These are phyloP conservation scores for Tylopilus balloui DNA, from an alignment of 768 basidiomycete genomes.

Conservation along the genomic window DNA sequence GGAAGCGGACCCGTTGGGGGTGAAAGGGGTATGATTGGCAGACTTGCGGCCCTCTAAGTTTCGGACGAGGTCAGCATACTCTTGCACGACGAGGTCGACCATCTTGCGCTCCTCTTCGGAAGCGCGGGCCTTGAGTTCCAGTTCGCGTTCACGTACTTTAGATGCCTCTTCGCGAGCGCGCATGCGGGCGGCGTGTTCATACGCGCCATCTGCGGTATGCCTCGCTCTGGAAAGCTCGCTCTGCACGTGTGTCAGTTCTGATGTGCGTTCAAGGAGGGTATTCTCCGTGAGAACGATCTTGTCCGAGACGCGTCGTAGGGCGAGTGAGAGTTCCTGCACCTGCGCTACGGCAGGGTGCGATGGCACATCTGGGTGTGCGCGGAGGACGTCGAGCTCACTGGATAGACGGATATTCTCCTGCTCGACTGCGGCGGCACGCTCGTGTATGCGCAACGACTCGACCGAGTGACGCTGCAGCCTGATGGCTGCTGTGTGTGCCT, in stretches of 20 bases:
- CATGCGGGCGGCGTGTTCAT: slow-evolving; percentile 49
- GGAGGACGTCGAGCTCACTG: slow-evolving; percentile 54
- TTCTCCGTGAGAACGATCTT: slow-evolving; percentile 62
- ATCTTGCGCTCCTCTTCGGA: slow-evolving; percentile 58
- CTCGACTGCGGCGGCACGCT: slow-evolving; percentile 37
- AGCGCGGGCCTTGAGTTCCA: slow-evolving; percentile 42
- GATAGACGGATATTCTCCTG: slow-evolving; percentile 53
- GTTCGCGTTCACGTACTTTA: slow-evolving; percentile 43
- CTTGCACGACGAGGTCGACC: slow-evolving; percentile 59
- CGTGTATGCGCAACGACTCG: slow-evolving; percentile 36
- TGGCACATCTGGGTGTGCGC: slow-evolving; percentile 46
- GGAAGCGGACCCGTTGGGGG: slow-evolving; percentile 13
- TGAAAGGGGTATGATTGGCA: slow-evolving; percentile 5
- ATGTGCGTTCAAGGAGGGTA: slow-evolving; percentile 45
- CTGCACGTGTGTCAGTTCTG: slow-evolving; percentile 40
- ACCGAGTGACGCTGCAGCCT: slow-evolving; percentile 63
- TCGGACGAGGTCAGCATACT: slow-evolving; percentile 75
- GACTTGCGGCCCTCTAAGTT: slow-evolving; percentile 48
- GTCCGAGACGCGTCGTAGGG: slow-evolving; percentile 63
- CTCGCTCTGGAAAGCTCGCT: slow-evolving; percentile 43
- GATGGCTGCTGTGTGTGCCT: slow-evolving; percentile 59
- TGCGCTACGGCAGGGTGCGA: slow-evolving; percentile 36
- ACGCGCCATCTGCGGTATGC: slow-evolving; percentile 46
- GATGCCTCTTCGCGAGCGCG: slow-evolving; percentile 53
- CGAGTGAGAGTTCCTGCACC: slow-evolving; percentile 57